Base-by-base conservation (phyloP, 495 filamentous ascomycete genomes). In the Clohesyomyces aquaticus region DNA sequence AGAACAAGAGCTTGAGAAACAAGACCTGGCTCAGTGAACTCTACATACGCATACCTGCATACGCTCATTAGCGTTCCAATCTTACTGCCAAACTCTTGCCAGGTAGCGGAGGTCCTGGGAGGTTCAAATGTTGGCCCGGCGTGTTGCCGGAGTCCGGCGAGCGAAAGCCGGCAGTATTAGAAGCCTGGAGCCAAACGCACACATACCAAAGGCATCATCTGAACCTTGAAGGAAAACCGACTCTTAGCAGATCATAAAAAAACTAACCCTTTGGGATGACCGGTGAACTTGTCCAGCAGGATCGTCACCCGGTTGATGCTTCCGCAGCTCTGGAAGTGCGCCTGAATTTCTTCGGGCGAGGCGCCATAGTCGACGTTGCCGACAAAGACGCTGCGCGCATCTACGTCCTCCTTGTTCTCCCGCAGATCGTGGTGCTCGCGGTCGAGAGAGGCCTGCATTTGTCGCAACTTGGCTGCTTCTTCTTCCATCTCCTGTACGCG, bases 401-500 rank as follows among this genome's bases (percentile, higher is more conserved):
- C 95, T 50, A 99, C 87, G 71, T 97, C 95, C 72, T 98, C 95
- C 75, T 94, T 93, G 76, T 91, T 90, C 72, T 99, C 95, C 47
- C 87, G 85, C 56, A 96, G 81, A 62, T 88, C 90, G 64, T 90
- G 85, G 29, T 83, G 86, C 67, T 93, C 87, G 72, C 93, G 87
- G 71, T 98, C 95, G 49, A 98, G 81, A 11, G 83, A 86, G 22
- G 88, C 86, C 77, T 99, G 95, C 93, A 98, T 97, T 76, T 98
- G 93, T 60, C 95, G 86, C 47, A 99, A 82, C 78, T 97, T 98
- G 10, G 91, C 89, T 12, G 95, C 95, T 77, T 99, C 88, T 68
- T 91, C 93, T 77, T 99, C 95, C 95, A 99, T 99, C 79, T 99
- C 95, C 63, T 92, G 91, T 28, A 99, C 93, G 71, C 94, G 88